Evolutionary conservation across 2,329 filamentous ascomycete genomes (phyloP), one percentile per base, ranked within the genome.

Genomic region (Chlorencoelia australis): DNA sequence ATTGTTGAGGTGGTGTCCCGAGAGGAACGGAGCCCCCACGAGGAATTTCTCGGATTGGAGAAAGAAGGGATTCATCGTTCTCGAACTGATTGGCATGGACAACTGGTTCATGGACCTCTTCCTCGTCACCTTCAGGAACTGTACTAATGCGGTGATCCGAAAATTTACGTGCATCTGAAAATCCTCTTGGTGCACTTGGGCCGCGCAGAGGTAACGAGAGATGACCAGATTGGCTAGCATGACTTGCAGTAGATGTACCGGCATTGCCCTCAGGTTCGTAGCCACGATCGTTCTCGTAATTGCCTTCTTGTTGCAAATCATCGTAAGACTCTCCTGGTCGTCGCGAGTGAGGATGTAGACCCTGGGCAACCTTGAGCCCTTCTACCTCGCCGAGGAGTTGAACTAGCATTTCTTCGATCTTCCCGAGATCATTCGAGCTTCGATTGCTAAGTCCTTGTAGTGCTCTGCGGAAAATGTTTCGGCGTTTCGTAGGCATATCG

Each of bases 391-490:
- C 82, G 14, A 98, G 74, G 15, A 98, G 72, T 55, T 94, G 87
- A 59, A 91, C 83, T 21, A 98, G 72, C 82, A 91, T 89, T 42
- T 85, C 82, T 58, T 91, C 85, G 44, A 95, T 94, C 50, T 86
- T 82, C 46, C 78, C 75, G 34, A 95, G 72, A 50, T 98, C 91
- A 51, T 82, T 89, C 6, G 82, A 79, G 34, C 86, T 89, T 64
- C 91, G 93, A 54, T 82, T 73, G 50, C 86, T 86, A 33, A 98
- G 67, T 3, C 88, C 88, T 57, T 93, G 89, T 33, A 98, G 68
- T n/a, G 91, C 91, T 44, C 89, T 79, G 52, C 82, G 83, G 64
- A 96, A 91, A n/a, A 98, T 74, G 55, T 86, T 94, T 61, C 86
- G 83, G 56, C 86, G 87, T 72, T 95, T 95, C 29, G 73, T 69